Conservation (phyloP, 2,329 filamentous ascomycete species). For the Colletotrichum paranaense region DNA sequence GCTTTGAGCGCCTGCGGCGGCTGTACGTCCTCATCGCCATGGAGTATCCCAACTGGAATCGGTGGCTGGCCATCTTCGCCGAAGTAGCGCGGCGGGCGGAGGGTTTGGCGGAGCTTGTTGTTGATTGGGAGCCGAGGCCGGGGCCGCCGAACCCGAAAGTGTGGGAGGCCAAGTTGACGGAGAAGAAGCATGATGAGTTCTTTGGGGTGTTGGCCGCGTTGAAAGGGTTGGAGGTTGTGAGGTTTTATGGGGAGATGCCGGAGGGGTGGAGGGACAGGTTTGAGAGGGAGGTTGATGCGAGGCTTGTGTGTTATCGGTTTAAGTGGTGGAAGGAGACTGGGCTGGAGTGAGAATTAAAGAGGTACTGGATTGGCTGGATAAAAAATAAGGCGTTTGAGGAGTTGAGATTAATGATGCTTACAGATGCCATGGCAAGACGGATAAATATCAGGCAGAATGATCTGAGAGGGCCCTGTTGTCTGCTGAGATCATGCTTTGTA, state of each 20-base stretch:
- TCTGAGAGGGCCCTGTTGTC: not conserved
- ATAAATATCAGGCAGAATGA: not conserved
- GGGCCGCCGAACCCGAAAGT: not conserved
- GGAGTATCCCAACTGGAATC: constrained; percentile 46
- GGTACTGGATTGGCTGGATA: not conserved
- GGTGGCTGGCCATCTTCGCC: constrained; percentile 43
- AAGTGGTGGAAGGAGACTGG: constrained; percentile 34
- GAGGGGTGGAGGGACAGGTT: constrained; percentile 22
- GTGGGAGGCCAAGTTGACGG: constrained; percentile 23
- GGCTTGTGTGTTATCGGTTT: not conserved
- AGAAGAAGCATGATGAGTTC: constrained; percentile 28
- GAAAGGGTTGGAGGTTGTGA: constrained; percentile 13
- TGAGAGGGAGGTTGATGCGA: constrained; percentile 2
- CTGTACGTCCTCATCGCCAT: constrained; percentile 41
- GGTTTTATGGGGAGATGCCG: constrained; percentile 22
- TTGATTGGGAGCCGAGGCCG: constrained; percentile 45
- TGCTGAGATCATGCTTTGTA: not conserved
- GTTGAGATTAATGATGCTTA: not conserved
- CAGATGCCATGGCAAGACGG: not conserved
- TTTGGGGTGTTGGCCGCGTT: constrained; percentile 7
- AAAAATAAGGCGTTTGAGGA: not conserved
- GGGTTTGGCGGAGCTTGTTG: constrained; percentile 38
- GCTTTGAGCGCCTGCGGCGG: constrained; percentile 40
- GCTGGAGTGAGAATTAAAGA: constrained; percentile 1
- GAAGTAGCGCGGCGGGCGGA: constrained; percentile 36